phyloP scores from a whole-genome alignment of 2,329 filamentous ascomycete genomes.

The Seiridium cupressi region DNA sequence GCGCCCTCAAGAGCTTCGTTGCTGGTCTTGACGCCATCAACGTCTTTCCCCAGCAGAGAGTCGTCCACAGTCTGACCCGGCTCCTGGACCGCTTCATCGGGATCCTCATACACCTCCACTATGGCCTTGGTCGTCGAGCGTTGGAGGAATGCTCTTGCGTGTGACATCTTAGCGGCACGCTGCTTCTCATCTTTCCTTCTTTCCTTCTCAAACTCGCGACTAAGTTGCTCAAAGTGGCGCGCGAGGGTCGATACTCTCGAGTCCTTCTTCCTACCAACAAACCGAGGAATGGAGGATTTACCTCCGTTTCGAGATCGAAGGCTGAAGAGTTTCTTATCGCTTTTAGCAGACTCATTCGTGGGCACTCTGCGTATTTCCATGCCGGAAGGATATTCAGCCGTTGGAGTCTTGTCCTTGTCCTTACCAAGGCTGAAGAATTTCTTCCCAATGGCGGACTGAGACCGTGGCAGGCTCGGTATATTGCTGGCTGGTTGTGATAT shows the following conservation, averaged over 20 bases:
- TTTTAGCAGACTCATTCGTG: conserved; percentile 41
- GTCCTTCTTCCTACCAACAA: conserved; percentile 71
- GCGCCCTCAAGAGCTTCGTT: background rate
- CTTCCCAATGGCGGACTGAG: conserved; percentile 44
- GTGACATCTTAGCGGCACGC: conserved; percentile 71
- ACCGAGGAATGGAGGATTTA: conserved; percentile 84
- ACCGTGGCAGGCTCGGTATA: conserved; percentile 41
- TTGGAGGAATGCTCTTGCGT: conserved; percentile 77
- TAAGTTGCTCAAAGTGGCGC: conserved; percentile 94
- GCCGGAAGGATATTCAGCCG: conserved; percentile 22
- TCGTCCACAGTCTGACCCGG: conserved; percentile 67
- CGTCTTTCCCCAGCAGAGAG: conserved; percentile 32
- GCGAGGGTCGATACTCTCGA: conserved; percentile 88
- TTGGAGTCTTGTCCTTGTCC: conserved; percentile 23
- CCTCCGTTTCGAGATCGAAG: conserved; percentile 63
- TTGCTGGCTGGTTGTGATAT: conserved; percentile 46
- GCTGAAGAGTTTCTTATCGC: conserved; percentile 67
- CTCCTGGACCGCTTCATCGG: conserved; percentile 89
- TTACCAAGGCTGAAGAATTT: conserved; percentile 29
- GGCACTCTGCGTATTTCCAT: conserved; percentile 29
- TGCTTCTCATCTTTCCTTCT: conserved; percentile 81
- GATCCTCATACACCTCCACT: conserved; percentile 92
- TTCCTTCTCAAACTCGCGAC: conserved; percentile 94
- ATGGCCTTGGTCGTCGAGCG: conserved; percentile 92
- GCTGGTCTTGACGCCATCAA: background rate